Conservation (phyloP, 2,329 filamentous ascomycete genomes). For the Microcyclospora pomicola region DNA sequence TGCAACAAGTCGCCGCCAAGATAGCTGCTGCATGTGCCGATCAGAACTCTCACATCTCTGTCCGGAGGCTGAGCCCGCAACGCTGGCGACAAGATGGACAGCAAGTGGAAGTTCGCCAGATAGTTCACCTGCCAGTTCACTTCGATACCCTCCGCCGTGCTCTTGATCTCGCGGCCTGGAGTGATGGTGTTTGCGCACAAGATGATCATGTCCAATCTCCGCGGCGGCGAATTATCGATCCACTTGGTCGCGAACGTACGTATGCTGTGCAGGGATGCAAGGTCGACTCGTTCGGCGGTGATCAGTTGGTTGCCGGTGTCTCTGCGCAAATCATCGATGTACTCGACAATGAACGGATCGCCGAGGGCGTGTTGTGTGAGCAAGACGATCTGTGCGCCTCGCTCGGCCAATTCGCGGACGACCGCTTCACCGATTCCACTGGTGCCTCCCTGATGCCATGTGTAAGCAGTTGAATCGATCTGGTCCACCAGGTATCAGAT, state of each 20-base stretch:
- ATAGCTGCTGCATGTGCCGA: slow-evolving; percentile 80
- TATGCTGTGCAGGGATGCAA: slow-evolving; percentile 77
- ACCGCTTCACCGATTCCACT: slow-evolving; percentile 77
- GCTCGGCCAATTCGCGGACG: slow-evolving; percentile 57
- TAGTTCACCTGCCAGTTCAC: slow-evolving; percentile 91
- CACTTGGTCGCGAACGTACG: slow-evolving; percentile 91
- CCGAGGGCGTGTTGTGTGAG: slow-evolving; percentile 68
- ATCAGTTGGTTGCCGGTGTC: slow-evolving; percentile 72
- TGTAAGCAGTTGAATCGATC: not conserved
- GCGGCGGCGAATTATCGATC: slow-evolving; percentile 87
- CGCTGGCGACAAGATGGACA: slow-evolving; percentile 82
- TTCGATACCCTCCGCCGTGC: slow-evolving; percentile 60
- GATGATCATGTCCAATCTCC: slow-evolving; percentile 80
- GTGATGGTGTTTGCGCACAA: slow-evolving; percentile 71
- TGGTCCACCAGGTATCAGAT: not conserved
- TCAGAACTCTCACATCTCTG: slow-evolving; percentile 76
- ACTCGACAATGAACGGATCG: slow-evolving; percentile 84
- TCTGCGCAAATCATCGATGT: slow-evolving; percentile 72
- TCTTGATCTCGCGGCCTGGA: slow-evolving; percentile 37
- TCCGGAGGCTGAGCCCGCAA: slow-evolving; percentile 85
- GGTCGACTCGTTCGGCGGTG: slow-evolving; percentile 88
- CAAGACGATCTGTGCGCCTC: slow-evolving; percentile 82
- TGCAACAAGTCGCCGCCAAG: slow-evolving; percentile 58
- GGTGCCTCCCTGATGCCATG: slow-evolving; percentile 54
- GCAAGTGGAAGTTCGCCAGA: slow-evolving; percentile 84